These are phyloP conservation scores for Trypanosoma congolense DNA, from an alignment of 208 protist species.

Conservation along the genomic window DNA sequence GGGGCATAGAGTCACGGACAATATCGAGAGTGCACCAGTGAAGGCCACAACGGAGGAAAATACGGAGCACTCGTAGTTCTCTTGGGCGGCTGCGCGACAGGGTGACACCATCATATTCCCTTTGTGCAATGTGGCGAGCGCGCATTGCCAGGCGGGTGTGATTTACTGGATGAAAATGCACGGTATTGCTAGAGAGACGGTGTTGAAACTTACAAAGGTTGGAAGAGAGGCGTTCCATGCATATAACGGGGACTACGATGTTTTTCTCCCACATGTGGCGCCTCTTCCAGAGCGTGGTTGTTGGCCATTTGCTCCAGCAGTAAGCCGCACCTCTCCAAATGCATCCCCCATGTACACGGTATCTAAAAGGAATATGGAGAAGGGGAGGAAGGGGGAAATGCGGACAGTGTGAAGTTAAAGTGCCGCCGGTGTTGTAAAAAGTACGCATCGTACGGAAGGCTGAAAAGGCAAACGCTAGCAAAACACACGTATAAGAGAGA, in stretches of 20 bases:
- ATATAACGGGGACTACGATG: not conserved
- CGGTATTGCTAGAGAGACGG: not conserved
- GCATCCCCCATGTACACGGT: too few relatives aligned
- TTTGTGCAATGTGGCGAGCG: not conserved
- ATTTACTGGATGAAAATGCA: not conserved
- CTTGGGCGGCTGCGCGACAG: not conserved
- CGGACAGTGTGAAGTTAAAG: too few relatives aligned
- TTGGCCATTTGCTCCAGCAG: too few relatives aligned
- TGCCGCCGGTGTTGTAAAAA: too few relatives aligned
- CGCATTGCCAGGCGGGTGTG: not conserved
- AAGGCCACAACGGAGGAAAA: not conserved
- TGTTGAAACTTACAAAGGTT: not conserved
- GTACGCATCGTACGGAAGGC: too few relatives aligned
- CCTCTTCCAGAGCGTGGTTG: too few relatives aligned
- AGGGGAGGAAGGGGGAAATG: too few relatives aligned
- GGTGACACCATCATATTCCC: conserved; percentile 1
- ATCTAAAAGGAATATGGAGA: too few relatives aligned
- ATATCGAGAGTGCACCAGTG: not conserved
- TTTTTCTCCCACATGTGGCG: too few relatives aligned
- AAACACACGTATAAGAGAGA: too few relatives aligned
- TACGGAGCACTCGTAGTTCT: not conserved
- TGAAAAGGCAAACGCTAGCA: too few relatives aligned
- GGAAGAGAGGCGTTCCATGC: not conserved
- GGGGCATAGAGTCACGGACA: not conserved
- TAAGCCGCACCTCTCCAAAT: too few relatives aligned